Conservation (phyloP, 805 yeast genomes). For the Hanseniaspora pseudoguilliermondii region DNA sequence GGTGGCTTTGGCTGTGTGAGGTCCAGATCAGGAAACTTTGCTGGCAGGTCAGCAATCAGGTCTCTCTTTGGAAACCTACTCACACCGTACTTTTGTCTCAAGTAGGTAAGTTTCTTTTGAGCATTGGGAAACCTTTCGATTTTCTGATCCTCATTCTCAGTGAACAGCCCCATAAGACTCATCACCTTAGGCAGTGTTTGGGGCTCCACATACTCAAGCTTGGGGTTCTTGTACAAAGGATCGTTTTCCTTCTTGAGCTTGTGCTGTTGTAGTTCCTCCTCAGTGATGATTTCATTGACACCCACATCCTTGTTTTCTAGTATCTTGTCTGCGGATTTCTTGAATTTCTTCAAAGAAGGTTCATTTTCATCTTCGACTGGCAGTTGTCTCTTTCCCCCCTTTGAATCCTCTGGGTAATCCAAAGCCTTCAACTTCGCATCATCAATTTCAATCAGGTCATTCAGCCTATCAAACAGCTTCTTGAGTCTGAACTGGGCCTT, state of each 20-base stretch:
- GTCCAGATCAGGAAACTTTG: conserved; percentile 75
- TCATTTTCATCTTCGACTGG: conserved; percentile 15
- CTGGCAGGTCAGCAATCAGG: conserved; percentile 66
- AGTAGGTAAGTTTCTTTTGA: conserved; percentile 41
- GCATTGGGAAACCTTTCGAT: conserved; percentile 11
- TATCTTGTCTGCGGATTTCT: conserved; percentile 13
- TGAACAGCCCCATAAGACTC: conserved; percentile 49
- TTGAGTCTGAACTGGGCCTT: conserved; percentile 15
- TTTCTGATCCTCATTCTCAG: conserved; percentile 32
- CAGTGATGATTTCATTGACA: conserved; percentile 15
- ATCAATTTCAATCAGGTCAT: conserved; percentile 15
- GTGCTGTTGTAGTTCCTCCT: conserved; percentile 15
- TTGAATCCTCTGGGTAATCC: neutral
- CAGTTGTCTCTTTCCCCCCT: neutral
- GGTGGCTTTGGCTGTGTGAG: conserved; percentile 71
- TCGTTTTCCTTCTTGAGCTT: conserved; percentile 35
- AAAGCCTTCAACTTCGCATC: conserved; percentile 6
- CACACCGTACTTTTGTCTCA: conserved; percentile 70
- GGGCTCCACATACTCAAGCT: conserved; percentile 58
- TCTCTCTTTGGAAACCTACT: conserved; percentile 79
- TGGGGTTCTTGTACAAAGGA: conserved; percentile 54
- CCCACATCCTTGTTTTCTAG: conserved; percentile 6
- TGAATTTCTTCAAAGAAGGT: conserved; percentile 16
- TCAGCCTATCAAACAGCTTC: conserved; percentile 14
- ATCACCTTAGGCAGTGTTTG: conserved; percentile 60